A percentile compares a stretch with the other conserved stretches of the same genome.
Conservation (phyloP, 1,284 basidiomycete genomes). For the Paramarasmius palmivorus region DNA sequence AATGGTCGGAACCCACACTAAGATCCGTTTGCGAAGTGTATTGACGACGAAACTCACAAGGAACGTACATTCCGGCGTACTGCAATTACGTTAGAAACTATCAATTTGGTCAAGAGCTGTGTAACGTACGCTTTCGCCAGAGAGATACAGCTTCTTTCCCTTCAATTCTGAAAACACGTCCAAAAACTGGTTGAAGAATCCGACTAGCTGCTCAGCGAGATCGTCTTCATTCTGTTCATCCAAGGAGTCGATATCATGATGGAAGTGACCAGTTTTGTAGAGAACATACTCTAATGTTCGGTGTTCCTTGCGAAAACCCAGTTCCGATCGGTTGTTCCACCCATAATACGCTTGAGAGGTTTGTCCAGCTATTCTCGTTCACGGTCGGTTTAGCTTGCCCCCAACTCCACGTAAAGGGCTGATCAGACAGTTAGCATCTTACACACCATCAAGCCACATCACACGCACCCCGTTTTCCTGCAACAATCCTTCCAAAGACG, state of each 20-base stretch:
- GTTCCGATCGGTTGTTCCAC: constrained; percentile 86
- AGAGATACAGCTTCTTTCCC: constrained; percentile 65
- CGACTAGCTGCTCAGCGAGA: constrained; percentile 61
- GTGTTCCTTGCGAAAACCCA: constrained; percentile 76
- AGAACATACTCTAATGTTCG: constrained; percentile 53
- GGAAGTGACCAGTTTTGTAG: background rate
- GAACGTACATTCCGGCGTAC: constrained; percentile 67
- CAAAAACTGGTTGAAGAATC: constrained; percentile 75
- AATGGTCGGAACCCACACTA: constrained; percentile 4
- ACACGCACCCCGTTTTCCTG: constrained; percentile 79
- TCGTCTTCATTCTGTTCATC: constrained; percentile 60
- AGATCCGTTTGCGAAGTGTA: background rate
- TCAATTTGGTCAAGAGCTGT: constrained; percentile 6
- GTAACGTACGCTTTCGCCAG: constrained; percentile 68
- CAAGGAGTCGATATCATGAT: background rate
- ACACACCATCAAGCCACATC: background rate
- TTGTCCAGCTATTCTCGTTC: constrained; percentile 82
- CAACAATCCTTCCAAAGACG: constrained; percentile 73
- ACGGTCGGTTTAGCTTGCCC: constrained; percentile 65
- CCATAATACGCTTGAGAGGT: constrained; percentile 77
- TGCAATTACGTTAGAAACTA: constrained; percentile 21
- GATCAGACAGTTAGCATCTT: background rate
- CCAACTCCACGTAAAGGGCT: constrained; percentile 69
- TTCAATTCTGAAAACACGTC: constrained; percentile 72
- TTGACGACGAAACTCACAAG: constrained; percentile 41